Evolutionary conservation across 108 stramenopile species (phyloP), one percentile per base, ranked within the genome.

Genomic region (Pseudonitzschia multiseries): DNA sequence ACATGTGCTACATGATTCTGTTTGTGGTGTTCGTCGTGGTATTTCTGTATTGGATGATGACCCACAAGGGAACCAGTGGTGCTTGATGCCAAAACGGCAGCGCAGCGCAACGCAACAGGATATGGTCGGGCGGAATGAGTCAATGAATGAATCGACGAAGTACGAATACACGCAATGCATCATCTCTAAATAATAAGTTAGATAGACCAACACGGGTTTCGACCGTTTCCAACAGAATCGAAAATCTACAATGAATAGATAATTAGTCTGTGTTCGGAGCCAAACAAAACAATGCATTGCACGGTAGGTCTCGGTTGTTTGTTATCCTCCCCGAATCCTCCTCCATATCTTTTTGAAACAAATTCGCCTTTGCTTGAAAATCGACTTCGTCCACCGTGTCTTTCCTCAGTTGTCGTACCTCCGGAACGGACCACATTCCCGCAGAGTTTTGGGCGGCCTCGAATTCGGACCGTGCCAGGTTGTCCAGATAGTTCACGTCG

Each of bases 1-100:
- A 95, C 69, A 92, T 95, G 94, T 91, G 88, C 53, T 93, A 92
- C 77, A 82, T 95, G 85, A 92, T 93, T 31, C 86, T 72, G 28
- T 93, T 95, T 81, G 85, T 90, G 50, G 92, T 93, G 9, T 78
- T 86, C 63, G 90, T 93, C 8, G 86, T 95, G 79, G 80, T 91
- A 41, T 90, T 95, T 42, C 74, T 95, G 22, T 95, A 89, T 78
- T 93, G 91, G 94, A 68, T 91, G 68, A 89, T 89, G 83, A 77
- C 81, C n/a, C 76, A 48, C 75, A 83, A 83, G 56, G 74, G 78
- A 57, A 29, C 57, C 36, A 74, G 69, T 61, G 83, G 78, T 42
- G 83, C 70, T 0, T 81, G 69, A 42, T 56, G n/a, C n/a, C n/a
- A n/a, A n/a, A n/a, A n/a, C n/a, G n/a, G n/a, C n/a, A n/a, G n/a